phyloP scores from a whole-genome alignment of 2,329 filamentous ascomycete species.

The Fusarium phyllophilum region DNA sequence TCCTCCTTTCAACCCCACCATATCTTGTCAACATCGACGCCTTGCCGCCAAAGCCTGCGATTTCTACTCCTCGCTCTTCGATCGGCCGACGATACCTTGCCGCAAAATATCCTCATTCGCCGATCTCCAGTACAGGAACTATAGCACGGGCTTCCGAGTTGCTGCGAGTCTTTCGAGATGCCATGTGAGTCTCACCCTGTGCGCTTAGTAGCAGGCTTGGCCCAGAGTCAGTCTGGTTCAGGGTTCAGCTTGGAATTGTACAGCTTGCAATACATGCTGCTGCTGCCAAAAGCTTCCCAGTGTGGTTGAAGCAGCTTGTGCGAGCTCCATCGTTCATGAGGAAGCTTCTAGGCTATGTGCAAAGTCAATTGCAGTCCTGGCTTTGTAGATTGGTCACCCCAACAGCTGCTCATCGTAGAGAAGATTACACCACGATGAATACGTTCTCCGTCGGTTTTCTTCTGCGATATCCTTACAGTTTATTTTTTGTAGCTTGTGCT shows the following conservation, averaged over 20 bases:
- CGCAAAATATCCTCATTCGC: constrained; percentile 16
- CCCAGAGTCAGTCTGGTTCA: constrained; percentile 3
- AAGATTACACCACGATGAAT: constrained; percentile 3
- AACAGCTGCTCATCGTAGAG: not conserved
- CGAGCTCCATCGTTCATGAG: not conserved
- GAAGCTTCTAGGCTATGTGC: constrained; percentile 7
- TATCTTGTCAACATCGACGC: constrained; percentile 25
- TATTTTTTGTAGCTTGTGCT: constrained; percentile 25
- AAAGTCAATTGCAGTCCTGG: constrained; percentile 39
- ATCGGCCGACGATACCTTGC: constrained; percentile 32
- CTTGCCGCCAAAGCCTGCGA: constrained; percentile 33
- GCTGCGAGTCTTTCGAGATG: constrained; percentile 48
- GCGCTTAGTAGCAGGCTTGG: constrained; percentile 14
- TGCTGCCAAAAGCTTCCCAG: constrained; percentile 12
- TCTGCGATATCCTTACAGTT: constrained; percentile 1
- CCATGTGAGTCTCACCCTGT: constrained; percentile 49
- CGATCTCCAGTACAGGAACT: constrained; percentile 34
- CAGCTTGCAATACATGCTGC: constrained; percentile 17
- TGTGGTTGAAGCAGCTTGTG: constrained; percentile 8
- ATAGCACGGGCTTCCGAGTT: constrained; percentile 36
- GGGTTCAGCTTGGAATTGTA: constrained; percentile 5
- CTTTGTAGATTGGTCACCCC: constrained; percentile 19
- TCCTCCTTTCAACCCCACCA: constrained; percentile 43
- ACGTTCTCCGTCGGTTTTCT: constrained; percentile 1
- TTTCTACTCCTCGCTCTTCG: constrained; percentile 26